phyloP scores from a whole-genome alignment of 2,329 filamentous ascomycete species.

The Penicillium sp. region DNA sequence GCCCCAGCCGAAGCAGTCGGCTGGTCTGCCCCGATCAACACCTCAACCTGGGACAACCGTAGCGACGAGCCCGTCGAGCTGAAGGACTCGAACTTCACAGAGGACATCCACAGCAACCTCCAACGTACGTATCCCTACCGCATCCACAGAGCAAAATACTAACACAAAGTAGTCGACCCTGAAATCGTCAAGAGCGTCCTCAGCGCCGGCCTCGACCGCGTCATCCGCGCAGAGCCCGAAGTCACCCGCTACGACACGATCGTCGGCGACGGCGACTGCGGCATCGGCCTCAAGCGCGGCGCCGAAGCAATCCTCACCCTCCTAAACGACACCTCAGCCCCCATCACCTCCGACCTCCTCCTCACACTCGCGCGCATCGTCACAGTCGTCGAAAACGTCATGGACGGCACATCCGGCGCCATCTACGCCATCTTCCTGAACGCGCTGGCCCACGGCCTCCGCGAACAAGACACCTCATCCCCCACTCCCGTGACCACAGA shows the following conservation, averaged over 20 bases:
- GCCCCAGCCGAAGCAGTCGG: conserved; percentile 67
- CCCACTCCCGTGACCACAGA: conserved; percentile 50
- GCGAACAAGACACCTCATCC: conserved; percentile 52
- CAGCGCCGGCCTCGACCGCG: conserved; percentile 55
- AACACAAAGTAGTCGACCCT: conserved; percentile 49
- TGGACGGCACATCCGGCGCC: conserved; percentile 77
- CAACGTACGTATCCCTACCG: conserved; percentile 42
- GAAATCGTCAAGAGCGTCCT: conserved; percentile 55
- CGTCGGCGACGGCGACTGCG: conserved; percentile 89
- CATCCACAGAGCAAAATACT: background rate
- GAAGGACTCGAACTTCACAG: conserved; percentile 42
- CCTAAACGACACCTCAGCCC: conserved; percentile 41
- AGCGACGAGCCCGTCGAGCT: conserved; percentile 46
- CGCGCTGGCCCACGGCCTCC: conserved; percentile 70
- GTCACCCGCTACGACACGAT: conserved; percentile 74
- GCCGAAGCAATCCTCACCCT: conserved; percentile 65
- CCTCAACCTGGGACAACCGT: conserved; percentile 60
- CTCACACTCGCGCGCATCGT: conserved; percentile 63
- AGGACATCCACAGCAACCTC: conserved; percentile 56
- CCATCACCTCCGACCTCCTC: conserved; percentile 59
- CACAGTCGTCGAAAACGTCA: conserved; percentile 65
- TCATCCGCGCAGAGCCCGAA: conserved; percentile 66
- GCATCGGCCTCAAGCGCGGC: conserved; percentile 80
- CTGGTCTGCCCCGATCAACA: conserved; percentile 64
- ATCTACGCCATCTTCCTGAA: conserved; percentile 90